Evolutionary conservation across 805 yeast genomes (phyloP).

Genomic region (Saturnispora besseyi): DNA sequence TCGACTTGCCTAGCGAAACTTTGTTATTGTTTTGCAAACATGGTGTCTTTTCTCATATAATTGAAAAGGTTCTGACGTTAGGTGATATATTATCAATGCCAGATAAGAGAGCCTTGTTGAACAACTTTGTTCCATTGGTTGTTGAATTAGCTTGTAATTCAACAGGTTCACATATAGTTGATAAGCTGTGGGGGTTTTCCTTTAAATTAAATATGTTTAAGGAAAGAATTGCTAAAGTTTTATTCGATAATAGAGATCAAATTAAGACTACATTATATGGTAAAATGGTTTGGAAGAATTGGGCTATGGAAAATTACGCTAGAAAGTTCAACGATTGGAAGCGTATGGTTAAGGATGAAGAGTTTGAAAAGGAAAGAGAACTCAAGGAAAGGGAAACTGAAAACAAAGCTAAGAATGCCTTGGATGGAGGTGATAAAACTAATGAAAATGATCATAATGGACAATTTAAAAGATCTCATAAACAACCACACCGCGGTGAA

Average conservation of each 20-base stretch:
- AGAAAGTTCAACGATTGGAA: slow-evolving; percentile 84
- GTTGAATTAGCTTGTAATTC: slow-evolving; percentile 68
- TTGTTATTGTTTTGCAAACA: slow-evolving; percentile 71
- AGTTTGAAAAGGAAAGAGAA: slow-evolving; percentile 21
- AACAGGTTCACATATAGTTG: slow-evolving; percentile 87
- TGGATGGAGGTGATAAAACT: background rate
- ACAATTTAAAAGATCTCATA: background rate
- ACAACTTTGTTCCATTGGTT: slow-evolving; percentile 44
- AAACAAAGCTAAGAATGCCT: background rate
- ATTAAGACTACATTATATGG: slow-evolving; percentile 87
- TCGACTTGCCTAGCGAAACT: slow-evolving; percentile 52
- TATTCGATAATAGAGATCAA: slow-evolving; percentile 47
- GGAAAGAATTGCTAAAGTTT: slow-evolving; percentile 71
- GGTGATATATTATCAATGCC: slow-evolving; percentile 42
- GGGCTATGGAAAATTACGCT: slow-evolving; percentile 75
- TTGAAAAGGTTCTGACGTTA: slow-evolving; percentile 50
- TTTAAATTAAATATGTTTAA: slow-evolving; percentile 71
- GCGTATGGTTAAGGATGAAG: slow-evolving; percentile 45
- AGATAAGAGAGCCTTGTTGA: slow-evolving; percentile 55
- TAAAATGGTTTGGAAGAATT: slow-evolving; percentile 87
- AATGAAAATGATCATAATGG: background rate
- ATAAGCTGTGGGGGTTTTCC: slow-evolving; percentile 74
- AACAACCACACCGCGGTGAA: slow-evolving; percentile 2
- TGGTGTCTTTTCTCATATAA: slow-evolving; percentile 85
- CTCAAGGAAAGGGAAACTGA: slow-evolving; percentile 1